A percentile compares a stretch with the other conserved stretches of the same genome.
Evolutionary conservation across 2,329 filamentous ascomycete species (phyloP).

Genomic region (Stemphylium lycopersici): DNA sequence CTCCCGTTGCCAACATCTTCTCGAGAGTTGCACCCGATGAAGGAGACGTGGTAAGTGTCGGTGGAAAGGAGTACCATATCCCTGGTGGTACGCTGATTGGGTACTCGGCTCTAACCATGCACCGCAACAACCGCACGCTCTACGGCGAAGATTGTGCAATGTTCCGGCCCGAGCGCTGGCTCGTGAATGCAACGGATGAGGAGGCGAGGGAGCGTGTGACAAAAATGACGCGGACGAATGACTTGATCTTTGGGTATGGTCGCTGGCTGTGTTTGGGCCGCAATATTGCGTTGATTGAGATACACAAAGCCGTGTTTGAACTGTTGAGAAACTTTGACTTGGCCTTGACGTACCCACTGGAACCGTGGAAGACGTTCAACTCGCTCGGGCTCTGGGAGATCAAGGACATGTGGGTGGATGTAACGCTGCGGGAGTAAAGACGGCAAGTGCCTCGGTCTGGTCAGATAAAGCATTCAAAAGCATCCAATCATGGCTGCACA

Average conservation of each 20-base stretch:
- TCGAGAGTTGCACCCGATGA: constrained; percentile 37
- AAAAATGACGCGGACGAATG: constrained; percentile 41
- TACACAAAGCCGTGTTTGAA: constrained; percentile 53
- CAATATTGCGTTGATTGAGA: constrained; percentile 44
- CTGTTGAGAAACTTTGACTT: constrained; percentile 43
- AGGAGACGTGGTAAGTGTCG: constrained; percentile 41
- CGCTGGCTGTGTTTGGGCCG: constrained; percentile 45
- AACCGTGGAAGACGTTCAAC: constrained; percentile 41
- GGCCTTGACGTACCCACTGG: constrained; percentile 34
- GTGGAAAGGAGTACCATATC: constrained; percentile 36
- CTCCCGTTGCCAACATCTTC: constrained; percentile 46
- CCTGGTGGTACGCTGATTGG: constrained; percentile 45
- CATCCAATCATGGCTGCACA: not conserved
- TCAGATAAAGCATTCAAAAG: not conserved
- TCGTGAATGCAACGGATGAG: constrained; percentile 35
- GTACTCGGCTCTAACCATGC: constrained; percentile 43
- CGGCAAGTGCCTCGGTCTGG: not conserved
- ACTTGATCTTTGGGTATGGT: constrained; percentile 48
- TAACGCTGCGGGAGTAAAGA: constrained; percentile 27
- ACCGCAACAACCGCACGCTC: constrained; percentile 36
- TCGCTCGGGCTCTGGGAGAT: constrained; percentile 39
- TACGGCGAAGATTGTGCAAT: constrained; percentile 51
- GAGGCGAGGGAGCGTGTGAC: constrained; percentile 33
- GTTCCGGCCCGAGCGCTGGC: constrained; percentile 60
- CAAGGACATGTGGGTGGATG: constrained; percentile 42